Evolutionary conservation across 805 yeast species (phyloP).

Genomic region (Candida maltosa): DNA sequence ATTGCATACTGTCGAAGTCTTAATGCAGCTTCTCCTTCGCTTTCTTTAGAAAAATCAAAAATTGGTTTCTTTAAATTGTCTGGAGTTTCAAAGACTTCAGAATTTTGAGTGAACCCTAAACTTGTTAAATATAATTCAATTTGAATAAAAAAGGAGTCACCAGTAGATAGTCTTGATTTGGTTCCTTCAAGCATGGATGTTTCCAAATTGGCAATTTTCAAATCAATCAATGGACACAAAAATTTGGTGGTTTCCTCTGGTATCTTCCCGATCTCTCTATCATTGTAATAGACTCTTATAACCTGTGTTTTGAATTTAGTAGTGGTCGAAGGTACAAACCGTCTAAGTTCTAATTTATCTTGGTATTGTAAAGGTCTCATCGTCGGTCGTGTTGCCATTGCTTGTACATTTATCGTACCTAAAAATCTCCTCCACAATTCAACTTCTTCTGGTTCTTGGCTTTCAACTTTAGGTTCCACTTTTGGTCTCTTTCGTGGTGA

Average conservation of each 20-base stretch:
- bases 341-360: constrained; percentile 37
- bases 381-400: constrained; percentile 73
- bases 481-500: background rate
- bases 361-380: constrained; percentile 43
- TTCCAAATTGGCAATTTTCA: constrained; percentile 51
- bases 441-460: background rate
- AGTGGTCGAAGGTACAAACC: constrained; percentile 24
- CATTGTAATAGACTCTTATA: constrained; percentile 28
- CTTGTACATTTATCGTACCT: constrained; percentile 58
- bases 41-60: constrained; percentile 40
- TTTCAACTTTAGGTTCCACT: background rate
- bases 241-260: constrained; percentile 67
- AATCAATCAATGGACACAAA: constrained; percentile 61
- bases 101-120: constrained; percentile 28
- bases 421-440: constrained; percentile 42
- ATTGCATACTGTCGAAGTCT: constrained; percentile 56
- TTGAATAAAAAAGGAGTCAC: constrained; percentile 72
- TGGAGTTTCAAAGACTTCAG: constrained; percentile 1
- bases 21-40: constrained; percentile 48
- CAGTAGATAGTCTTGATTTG: constrained; percentile 53
- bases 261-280: constrained; percentile 70
- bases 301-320: constrained; percentile 28
- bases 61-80: constrained; percentile 12
- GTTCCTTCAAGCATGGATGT: constrained; percentile 60
- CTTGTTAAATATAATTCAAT: constrained; percentile 58